Evolutionary conservation across 345 rosid genomes (phyloP), one percentile per base, ranked within the genome.

Genomic region (Mangifera indica): DNA sequence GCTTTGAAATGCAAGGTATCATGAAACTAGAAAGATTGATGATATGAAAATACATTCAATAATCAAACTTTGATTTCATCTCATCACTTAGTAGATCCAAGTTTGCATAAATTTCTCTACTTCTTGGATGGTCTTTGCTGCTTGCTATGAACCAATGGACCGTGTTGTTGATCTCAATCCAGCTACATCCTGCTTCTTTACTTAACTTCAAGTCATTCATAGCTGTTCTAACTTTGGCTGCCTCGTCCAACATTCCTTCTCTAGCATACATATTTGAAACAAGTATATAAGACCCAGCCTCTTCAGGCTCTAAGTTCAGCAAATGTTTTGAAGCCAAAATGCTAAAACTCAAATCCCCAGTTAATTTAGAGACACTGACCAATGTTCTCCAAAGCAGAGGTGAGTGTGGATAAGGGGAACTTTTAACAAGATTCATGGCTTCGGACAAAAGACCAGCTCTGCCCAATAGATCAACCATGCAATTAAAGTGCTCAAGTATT

Each of bases 401-500:
- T 7, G 80, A 76, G 24, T 66, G 61, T 9, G 58, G 14, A 63
- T 73, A 82, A 26, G 64, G 76, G 59, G 80, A 69, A 2, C 6
- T 25, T 64, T 71, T 62, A 32, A 81, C 73, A 15, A 81, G 44
- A 70, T 78, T 58, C 71, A 78, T 21, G 24, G 82, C 81, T 70
- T 71, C 74, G 3, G 77, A 46, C 57, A 76, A 71, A 8, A 26
- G 48, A 54, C 76, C 76, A 8, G 73, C 80, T 26, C 78, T 67
- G n/a, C 80, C 78, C 63, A 82, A 73, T 70, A 76, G 80, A 72
- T 82, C 72, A 73, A 76, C 72, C 74, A 59, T 71, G 40, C 78
- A 76, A 70, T 82, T 74, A 34, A 66, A 79, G 71, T 82, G 82
- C 76, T 76, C 79, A 15, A 81, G 63, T 56, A 55, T 44, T 11